Conservation (phyloP, 2,329 filamentous ascomycete species). For the Hymenoscyphus albidus region DNA sequence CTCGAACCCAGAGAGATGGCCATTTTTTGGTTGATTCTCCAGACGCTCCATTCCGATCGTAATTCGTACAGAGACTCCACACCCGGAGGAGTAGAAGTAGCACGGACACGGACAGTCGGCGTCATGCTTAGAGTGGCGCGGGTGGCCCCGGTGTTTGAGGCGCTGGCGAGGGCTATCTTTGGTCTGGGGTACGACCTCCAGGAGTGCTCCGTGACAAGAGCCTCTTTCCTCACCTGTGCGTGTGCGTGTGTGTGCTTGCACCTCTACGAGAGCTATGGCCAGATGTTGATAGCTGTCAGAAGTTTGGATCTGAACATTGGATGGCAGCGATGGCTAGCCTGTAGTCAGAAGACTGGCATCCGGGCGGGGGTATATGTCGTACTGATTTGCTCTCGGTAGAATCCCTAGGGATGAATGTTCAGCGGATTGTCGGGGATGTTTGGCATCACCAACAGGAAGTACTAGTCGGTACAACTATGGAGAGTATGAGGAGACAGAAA, state of each 20-base stretch:
- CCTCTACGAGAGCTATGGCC: background rate
- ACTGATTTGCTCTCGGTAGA: too few species aligned
- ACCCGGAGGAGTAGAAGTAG: background rate
- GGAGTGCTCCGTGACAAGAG: too few species aligned
- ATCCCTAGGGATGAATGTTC: too few species aligned
- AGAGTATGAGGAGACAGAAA: too few species aligned
- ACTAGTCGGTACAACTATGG: too few species aligned
- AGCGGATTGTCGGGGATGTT: too few species aligned
- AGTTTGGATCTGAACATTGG: background rate
- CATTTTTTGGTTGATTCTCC: conserved; percentile 29
- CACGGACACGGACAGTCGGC: background rate
- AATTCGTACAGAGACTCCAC: background rate
- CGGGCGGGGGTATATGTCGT: too few species aligned
- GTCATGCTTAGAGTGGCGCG: background rate
- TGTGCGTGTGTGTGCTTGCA: background rate
- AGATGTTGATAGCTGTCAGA: background rate
- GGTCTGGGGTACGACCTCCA: background rate
- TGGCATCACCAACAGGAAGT: too few species aligned
- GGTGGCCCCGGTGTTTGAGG: background rate
- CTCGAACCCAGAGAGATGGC: conserved; percentile 30
- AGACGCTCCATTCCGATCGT: conserved; percentile 17
- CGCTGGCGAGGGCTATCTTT: background rate
- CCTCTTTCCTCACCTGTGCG: too few species aligned
- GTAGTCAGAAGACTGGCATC: too few species aligned
- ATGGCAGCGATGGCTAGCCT: too few species aligned